Evolutionary conservation across 1,139 yeast species (phyloP).

Genomic region (Lodderomyces metapsilosis): DNA sequence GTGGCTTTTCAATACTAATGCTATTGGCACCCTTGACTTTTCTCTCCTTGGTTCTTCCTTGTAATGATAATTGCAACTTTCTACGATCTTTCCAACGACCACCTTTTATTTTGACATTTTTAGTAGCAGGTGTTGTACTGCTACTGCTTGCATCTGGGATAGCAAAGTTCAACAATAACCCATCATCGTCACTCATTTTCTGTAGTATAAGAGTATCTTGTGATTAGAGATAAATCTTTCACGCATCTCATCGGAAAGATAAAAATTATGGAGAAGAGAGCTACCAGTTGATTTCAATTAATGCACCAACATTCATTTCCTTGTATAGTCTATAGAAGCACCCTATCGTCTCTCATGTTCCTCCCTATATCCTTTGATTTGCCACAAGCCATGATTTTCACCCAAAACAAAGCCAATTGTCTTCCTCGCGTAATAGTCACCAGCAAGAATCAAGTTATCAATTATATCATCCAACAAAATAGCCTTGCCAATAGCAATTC

Average conservation of each 20-base stretch:
- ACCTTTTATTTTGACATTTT: slow-evolving; percentile 50
- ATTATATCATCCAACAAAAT: slow-evolving; percentile 78
- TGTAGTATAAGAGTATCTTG: background rate
- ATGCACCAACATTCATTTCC: no score
- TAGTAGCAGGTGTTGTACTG: slow-evolving; percentile 9
- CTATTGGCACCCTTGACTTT: slow-evolving; percentile 38
- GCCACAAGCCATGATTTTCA: slow-evolving; percentile 80
- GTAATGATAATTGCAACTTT: slow-evolving; percentile 47
- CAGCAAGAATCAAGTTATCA: slow-evolving; percentile 54
- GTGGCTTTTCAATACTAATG: slow-evolving; percentile 25
- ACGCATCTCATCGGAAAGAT: slow-evolving; percentile 1
- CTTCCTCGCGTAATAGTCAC: slow-evolving; percentile 47
- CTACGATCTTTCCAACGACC: slow-evolving; percentile 83
- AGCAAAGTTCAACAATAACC: slow-evolving; percentile 64
- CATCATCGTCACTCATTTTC: slow-evolving; percentile 51
- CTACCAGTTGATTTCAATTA: no score
- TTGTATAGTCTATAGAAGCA: background rate
- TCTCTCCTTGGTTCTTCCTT: slow-evolving; percentile 41
- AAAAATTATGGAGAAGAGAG: background rate
- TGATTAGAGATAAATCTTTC: background rate
- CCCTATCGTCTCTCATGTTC: background rate
- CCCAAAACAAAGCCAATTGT: slow-evolving; percentile 61
- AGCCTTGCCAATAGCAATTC: slow-evolving; percentile 78
- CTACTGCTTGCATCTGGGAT: slow-evolving; percentile 26
- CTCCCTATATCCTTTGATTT: slow-evolving; percentile 24